Evolutionary conservation across 2,329 filamentous ascomycete genomes (phyloP), one percentile per base, ranked within the genome.

Genomic region (Xylariaceae sp.): DNA sequence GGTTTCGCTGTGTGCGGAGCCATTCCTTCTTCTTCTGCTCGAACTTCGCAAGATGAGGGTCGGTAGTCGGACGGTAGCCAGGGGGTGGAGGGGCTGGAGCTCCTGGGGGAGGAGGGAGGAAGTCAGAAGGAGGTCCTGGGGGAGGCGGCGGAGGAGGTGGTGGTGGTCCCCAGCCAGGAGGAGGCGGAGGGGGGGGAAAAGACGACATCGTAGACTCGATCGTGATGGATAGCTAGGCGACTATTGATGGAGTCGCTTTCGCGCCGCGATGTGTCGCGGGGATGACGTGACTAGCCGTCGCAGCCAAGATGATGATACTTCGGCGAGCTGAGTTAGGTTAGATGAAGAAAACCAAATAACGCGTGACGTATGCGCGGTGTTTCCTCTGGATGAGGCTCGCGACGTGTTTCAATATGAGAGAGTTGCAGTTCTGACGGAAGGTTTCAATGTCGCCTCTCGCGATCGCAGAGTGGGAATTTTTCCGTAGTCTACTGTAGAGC

Each of bases 1-100:
- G 87, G 74, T 92, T 95, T 67, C 92, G 87, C 78, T 96, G 95
- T 65, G 84, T 86, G 61, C 93, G 89, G 69, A 98, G 82, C 96
- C 96, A 99, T 87, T 97, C 93, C 74, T 92, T 96, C 84, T 98
- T 99, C 84, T 98, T 99, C 76, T 97, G 91, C 56, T 93, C 91
- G 71, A 97, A 96, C 79, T 99, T 99, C 49, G 92, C 92, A 69
- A 91, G 83, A 65, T 93, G 91, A 40, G 92, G 88, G 72, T 98
- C 89, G 65, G 87, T 83, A 21, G 88, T 85, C 39, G 92, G 92
- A 62, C 87, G 87, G 74, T 92, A 96, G 36, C 92, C 92, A 23
- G 92, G 92, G 21, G 93, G 92, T 50, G 92, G 92, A 62, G 93
- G 92, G 50, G 90, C 79, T 34, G 82, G 80, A 26, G 76, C 76